phyloP scores from a whole-genome alignment of 2,329 filamentous ascomycete genomes.

The Scorias spongiosa region DNA sequence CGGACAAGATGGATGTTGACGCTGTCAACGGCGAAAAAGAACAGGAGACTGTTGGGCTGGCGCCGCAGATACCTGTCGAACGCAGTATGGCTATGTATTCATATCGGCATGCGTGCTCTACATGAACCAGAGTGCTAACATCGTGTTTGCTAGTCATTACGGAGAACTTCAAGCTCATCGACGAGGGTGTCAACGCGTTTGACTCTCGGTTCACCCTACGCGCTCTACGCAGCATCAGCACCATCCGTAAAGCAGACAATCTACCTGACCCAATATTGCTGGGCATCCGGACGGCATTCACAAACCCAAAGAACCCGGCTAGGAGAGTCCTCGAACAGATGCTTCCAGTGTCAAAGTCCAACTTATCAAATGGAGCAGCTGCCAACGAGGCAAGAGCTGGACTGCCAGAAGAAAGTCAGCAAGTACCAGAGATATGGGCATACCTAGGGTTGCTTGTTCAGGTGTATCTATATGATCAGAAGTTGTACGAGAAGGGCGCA shows the following conservation, averaged over 20 bases:
- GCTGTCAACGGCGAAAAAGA: slow-evolving; percentile 24
- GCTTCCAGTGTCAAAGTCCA: slow-evolving; percentile 12
- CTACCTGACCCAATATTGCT: slow-evolving; percentile 18
- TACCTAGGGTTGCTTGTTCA: slow-evolving; percentile 23
- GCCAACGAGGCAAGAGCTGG: slow-evolving; percentile 2
- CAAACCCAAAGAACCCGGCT: slow-evolving; percentile 15
- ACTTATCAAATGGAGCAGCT: slow-evolving; percentile 8
- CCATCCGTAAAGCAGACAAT: slow-evolving; percentile 64
- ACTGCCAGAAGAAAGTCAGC: slow-evolving; percentile 13
- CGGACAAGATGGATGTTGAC: slow-evolving; percentile 33
- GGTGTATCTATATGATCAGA: slow-evolving; percentile 75
- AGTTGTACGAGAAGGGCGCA: slow-evolving; percentile 64
- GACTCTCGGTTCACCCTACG: slow-evolving; percentile 90
- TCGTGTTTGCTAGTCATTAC: slow-evolving; percentile 60
- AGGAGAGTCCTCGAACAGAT: slow-evolving; percentile 18
- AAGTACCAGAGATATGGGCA: slow-evolving; percentile 21
- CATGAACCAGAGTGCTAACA: background rate
- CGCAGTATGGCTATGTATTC: slow-evolving; percentile 13
- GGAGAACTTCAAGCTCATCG: slow-evolving; percentile 79
- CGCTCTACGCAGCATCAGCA: slow-evolving; percentile 87
- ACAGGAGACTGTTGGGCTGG: slow-evolving; percentile 25
- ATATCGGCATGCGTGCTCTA: background rate
- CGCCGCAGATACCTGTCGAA: slow-evolving; percentile 16
- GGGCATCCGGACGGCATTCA: slow-evolving; percentile 20
- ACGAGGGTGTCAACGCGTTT: slow-evolving; percentile 82